Evolutionary conservation across 495 filamentous ascomycete species (phyloP), one percentile per base, ranked within the genome.

Genomic region (Penicillium silybi): DNA sequence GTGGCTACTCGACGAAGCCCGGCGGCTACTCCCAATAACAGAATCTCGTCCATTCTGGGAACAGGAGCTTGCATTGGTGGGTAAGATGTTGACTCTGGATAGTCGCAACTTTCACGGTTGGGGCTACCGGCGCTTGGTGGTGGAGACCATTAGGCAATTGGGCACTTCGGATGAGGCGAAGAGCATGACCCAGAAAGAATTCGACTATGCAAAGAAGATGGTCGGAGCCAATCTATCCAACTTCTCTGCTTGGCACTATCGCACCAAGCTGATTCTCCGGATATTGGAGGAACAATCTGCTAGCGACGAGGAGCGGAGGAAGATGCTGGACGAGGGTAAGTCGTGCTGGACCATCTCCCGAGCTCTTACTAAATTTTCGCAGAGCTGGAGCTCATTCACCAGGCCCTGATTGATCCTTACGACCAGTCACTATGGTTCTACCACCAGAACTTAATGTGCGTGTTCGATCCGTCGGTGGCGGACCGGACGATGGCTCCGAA

Each of bases 401-500:
- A 83, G 44, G 91, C 87, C 0, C 79, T 97, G 38, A 90, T 90
- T 15, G 92, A 95, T 57, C 88, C 91, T 6, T 86, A 90, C 52
- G 90, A 96, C 64, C 92, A 96, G 59, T 92, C 89, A 9, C 72
- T 96, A 13, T 99, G 95, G 95, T 96, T 91, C 67, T 99, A 97
- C 66, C 89, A 97, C 61, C 85, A 88, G 51, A 92, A 82, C 62
- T 66, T 96, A 50, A 84, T 96, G 70, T 80, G 70, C 55, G 80
- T 69, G 4, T 76, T 85, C 72, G 65, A 86, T 73, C 71, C 74
- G 67, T 46, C 72, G 66, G 52, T 70, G 47, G 60, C 71, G 48
- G 39, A 56, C n/a, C 64, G 65, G n/a, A 80, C 80, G 17, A 84
- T 92, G 64, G 75, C 79, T 17, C 80, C 85, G 2, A 72, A 83